Percentiles rank a stretch among this genome's conserved stretches.
phyloP scores from a whole-genome alignment of 2,329 filamentous ascomycete genomes.

The Cercospora brassicicola region DNA sequence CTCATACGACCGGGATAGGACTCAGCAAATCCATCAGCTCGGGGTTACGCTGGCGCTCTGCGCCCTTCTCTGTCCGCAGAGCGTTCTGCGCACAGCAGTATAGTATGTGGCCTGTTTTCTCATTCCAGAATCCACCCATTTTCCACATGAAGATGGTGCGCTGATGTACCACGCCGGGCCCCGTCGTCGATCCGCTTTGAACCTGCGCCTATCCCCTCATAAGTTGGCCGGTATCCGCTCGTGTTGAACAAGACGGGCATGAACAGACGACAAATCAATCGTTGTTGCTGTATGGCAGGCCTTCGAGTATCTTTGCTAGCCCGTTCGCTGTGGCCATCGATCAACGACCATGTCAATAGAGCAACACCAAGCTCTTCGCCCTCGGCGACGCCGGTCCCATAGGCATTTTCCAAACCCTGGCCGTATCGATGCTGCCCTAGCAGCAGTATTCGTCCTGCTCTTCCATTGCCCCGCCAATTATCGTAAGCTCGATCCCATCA shows the following conservation, averaged over 20 bases:
- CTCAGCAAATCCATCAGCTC: neutral
- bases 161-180: neutral
- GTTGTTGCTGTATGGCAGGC: neutral
- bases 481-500: neutral
- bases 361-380: neutral
- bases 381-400: neutral
- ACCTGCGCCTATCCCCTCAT: no score
- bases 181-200: neutral
- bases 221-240: neutral
- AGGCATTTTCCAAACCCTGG: neutral
- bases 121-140: neutral
- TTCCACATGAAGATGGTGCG: neutral
- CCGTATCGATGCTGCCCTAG: neutral
- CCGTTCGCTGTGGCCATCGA: neutral
- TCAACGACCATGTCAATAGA: neutral
- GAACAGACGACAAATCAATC: neutral
- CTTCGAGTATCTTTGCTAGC: neutral
- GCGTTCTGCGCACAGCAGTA: neutral
- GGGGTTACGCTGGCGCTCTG: neutral
- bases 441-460: neutral
- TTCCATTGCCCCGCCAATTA: no score
- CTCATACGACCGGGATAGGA: no score
- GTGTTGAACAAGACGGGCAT: neutral
- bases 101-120: neutral
- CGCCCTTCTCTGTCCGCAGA: neutral